Base-by-base conservation (phyloP, 176 grass and related monocot species). In the Panicum miliaceum region DNA sequence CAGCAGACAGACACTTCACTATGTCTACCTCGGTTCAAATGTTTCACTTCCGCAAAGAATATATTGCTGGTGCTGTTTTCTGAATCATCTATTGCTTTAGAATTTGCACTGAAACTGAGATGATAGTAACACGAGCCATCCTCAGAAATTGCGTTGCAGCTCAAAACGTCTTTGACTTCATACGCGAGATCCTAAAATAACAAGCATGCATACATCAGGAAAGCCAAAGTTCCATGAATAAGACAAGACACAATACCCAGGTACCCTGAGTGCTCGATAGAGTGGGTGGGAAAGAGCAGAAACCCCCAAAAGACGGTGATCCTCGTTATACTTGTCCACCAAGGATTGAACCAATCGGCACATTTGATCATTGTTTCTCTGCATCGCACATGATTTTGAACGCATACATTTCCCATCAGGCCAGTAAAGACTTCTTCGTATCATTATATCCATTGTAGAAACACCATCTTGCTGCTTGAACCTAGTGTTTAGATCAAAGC, bases 121-220 rank as follows among this genome's bases (percentile, higher is more conserved):
- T 81, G 68, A 74, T 45, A 54, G 68, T 74, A 81, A 45, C 42
- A 64, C 1, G 16, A 16, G 4, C 0, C 12, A 4, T 57, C 7
- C 77, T 74, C 77, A 42, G 0, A 12, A 43, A 86, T 19, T 45
- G 13, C 8, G 10, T 45, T 19, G 46, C 10, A 66, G 18, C 32
- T 37, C 76, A 86, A 27, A 65, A 81, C 58, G 43, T 86, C 77
- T 65, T 64, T 74, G 23, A 86, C 68, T 64, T 74, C 68, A 65
- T 56, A 73, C 25, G 68, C 40, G 2, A 36, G 16, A 82, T 82
- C 81, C 81, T 82, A 12, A 73, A 43, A 82, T 75, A 59, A 50
- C 6, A 73, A 73, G 26, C 0, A 62, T 62, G 12, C 12, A 45
- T 8, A 19, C 19, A 48, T 25, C 6, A 36, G 19, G 71, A 57